phyloP scores from a whole-genome alignment of 306 rosid genomes.

The Morella rubra region DNA sequence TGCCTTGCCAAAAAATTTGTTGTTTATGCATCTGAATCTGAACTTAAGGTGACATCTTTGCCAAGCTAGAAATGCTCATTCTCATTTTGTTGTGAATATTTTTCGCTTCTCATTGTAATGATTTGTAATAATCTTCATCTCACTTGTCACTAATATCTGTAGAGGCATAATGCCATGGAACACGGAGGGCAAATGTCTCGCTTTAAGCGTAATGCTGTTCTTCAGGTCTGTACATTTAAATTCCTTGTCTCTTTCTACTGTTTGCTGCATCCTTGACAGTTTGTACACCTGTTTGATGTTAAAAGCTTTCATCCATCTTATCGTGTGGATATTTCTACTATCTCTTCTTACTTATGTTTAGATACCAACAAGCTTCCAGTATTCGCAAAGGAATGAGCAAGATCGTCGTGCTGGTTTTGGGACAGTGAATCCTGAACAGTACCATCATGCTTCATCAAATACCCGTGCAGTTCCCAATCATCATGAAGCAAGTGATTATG shows the following conservation, averaged over 20 bases:
- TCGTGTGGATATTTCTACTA: not conserved
- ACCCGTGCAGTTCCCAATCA: not conserved
- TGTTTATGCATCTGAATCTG: conserved; percentile 50
- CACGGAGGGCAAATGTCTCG: conserved; percentile 7
- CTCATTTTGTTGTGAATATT: not conserved
- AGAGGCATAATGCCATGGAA: conserved; percentile 19
- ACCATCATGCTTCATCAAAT: not conserved
- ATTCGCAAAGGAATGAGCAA: not conserved
- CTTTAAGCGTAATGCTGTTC: not conserved
- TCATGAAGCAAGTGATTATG: not conserved
- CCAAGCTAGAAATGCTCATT: not conserved
- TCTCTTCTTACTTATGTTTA: not conserved
- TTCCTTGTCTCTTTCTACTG: not conserved
- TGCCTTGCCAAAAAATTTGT: conserved; percentile 57
- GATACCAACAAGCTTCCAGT: conserved; percentile 12
- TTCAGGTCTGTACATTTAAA: not conserved
- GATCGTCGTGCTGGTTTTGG: not conserved
- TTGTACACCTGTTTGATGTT: not conserved
- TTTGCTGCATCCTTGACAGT: not conserved
- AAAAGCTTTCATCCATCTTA: not conserved
- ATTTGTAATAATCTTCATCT: not conserved
- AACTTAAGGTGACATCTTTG: conserved; percentile 50
- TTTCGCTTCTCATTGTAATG: not conserved
- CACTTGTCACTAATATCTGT: not conserved
- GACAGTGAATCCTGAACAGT: not conserved